Evolutionary conservation across 345 rosid species (phyloP), one percentile per base, ranked within the genome.

Genomic region (Ceriops tagal): DNA sequence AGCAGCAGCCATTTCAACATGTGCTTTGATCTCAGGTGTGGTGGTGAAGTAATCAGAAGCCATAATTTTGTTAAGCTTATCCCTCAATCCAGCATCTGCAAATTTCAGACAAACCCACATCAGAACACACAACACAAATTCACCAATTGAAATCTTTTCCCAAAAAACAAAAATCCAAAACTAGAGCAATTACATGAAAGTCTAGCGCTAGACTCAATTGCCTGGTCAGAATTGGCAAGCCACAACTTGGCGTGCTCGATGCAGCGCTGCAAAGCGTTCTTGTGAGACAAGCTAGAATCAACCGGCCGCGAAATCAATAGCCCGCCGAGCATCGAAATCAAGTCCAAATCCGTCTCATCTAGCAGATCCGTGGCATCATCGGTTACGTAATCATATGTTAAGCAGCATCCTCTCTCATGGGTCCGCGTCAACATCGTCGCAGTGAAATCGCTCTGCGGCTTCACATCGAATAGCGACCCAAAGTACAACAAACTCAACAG

Each of bases 321-420:
- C 4, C 85, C 82, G 65, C 98, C 68, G 11, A 95, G 79, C 66
- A 46, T 61, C 4, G 99, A 89, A 60, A 95, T 84, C 76, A 74
- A 46, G 78, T 90, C 96, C 86, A 95, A 82, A 77, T 95, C 99
- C 55, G 69, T 65, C 79, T 95, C 99, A 11, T 89, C 81, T 7
- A 95, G 91, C 71, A 85, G 84, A 87, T 90, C 98, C 62, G 93
- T 87, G 18, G 88, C 91, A n/a, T 96, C 99, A 56, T 96, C 99
- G 9, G 98, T 87, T 5, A 96, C 98, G 26, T 79, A 78, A 75
- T 96, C 99, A 58, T 96, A 96, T 24, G 91, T 82, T 87, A 92
- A 79, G 80, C 99, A 96, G 69, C 91, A 90, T 0, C 92, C 89
- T 39, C 98, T 78, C 88, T 92, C 99, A 65, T 90, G 96, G 2